Base-by-base conservation (phyloP, 768 basidiomycete species). In the Psilocybe cubensis region DNA sequence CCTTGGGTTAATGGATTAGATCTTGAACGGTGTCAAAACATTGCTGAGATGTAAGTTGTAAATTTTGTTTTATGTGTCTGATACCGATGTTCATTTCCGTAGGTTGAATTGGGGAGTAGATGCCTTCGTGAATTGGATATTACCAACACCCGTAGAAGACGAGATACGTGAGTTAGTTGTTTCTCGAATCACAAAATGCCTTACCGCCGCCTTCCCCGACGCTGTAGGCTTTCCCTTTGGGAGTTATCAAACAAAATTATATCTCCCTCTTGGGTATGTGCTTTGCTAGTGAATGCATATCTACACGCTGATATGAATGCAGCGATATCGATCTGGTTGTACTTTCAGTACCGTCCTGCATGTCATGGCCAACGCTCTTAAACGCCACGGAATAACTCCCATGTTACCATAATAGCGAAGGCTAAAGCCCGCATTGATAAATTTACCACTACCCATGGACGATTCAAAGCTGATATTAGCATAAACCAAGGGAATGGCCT, bases 391-490 rank as follows among this genome's bases (percentile, higher is more conserved):
- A 8, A 87, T 98, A 57, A 92, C 95, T 68, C 72, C 3, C 78
- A 86, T 42, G 91, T 98, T 35, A 88, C 89, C 25, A 87, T 98
- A 70, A 94, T 99, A 62, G 87, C 89, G 25, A 94, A 88, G 77
- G 96, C 97, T 52, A 92, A 88, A 74, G 96, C 98, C 6, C 97
- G 96, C 27, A 98, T 99, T 70, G 82, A 98, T 72, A 99, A 99
- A 75, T 97, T 98, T 69, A 76, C 91, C 54, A 94, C 96, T 2
- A 81, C 77, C 8, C 83, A 87, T 59, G 95, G 92, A 20, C 83
- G 84, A 35, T 86, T 97, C 68, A 83, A 91, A 57, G 92, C 98
- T 62, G 96, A 99, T 67, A 92, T 98, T 67, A 94, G 92, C 67
- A 79, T 98, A 55, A 98, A 98, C 71, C 94, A 96, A 74, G 82